Evolutionary conservation across 2,329 filamentous ascomycete genomes (phyloP).

Genomic region (Zasmidium angulare): DNA sequence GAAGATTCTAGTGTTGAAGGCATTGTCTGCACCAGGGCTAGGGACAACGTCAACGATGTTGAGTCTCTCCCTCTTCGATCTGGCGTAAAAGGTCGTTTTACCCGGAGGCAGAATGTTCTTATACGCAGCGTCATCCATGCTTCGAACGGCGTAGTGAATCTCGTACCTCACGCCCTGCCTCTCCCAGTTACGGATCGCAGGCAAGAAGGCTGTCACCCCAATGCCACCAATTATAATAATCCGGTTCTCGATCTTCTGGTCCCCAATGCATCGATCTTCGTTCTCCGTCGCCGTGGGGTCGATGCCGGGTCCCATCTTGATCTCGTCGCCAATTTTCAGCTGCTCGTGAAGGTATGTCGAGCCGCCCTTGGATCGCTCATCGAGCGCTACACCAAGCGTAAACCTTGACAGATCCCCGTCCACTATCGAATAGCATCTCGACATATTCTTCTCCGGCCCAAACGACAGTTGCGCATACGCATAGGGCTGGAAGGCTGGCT

Average conservation of each 20-base stretch:
- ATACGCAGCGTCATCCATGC: conserved; percentile 56
- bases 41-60: conserved; percentile 51
- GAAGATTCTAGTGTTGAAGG: conserved; percentile 60
- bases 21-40: conserved; percentile 29
- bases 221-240: conserved; percentile 65
- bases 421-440: conserved; percentile 61
- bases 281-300: conserved; percentile 50
- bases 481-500: conserved; percentile 40
- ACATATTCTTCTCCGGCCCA: conserved; percentile 52
- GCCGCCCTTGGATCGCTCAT: conserved; percentile 40
- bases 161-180: conserved; percentile 41
- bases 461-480: conserved; percentile 60
- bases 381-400: conserved; percentile 60
- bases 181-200: conserved; percentile 43
- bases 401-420: conserved; percentile 52
- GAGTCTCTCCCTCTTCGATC: conserved; percentile 52
- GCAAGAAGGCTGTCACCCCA: conserved; percentile 65
- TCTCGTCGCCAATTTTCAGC: not conserved
- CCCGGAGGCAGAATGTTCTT: conserved; percentile 31
- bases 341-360: conserved; percentile 57
- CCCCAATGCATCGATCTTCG: conserved; percentile 47
- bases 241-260: conserved; percentile 55
- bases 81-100: conserved; percentile 56
- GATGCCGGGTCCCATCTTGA: conserved; percentile 44
- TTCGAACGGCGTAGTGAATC: conserved; percentile 61